Percentiles rank a stretch among this genome's conserved stretches.
phyloP scores from a whole-genome alignment of 106 monocot genomes.

The Phalaenopsis aphrodite region DNA sequence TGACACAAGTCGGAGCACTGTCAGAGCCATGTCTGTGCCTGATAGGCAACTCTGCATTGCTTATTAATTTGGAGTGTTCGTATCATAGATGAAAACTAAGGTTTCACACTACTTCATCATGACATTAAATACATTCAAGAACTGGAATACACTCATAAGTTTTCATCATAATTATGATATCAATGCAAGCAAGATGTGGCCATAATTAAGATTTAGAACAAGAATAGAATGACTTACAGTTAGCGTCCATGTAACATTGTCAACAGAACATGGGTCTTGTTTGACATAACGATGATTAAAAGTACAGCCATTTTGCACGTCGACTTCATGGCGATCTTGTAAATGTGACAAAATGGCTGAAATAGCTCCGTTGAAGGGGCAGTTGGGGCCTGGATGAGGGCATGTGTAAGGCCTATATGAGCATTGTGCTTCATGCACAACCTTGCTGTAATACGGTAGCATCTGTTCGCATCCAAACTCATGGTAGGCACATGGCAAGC shows the following conservation, averaged over 20 bases:
- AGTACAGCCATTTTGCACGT: conserved; percentile 33
- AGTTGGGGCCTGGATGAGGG: conserved; percentile 39
- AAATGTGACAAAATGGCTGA: conserved; percentile 27
- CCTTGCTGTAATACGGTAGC: conserved; percentile 33
- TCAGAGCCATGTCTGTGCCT: too few relatives aligned
- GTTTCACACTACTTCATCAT: too few relatives aligned
- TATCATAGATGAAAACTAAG: too few relatives aligned
- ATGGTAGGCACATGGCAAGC: conserved; percentile 31
- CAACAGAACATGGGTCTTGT: conserved; percentile 36
- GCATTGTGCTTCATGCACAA: conserved; percentile 32
- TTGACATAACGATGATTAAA: conserved; percentile 50
- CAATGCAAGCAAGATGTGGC: too few relatives aligned
- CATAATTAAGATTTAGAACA: too few relatives aligned
- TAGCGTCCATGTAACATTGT: conserved; percentile 36
- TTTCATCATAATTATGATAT: too few relatives aligned
- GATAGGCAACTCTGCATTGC: too few relatives aligned
- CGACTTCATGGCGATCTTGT: conserved; percentile 31
- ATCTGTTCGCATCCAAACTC: conserved; percentile 27
- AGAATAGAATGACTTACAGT: conserved; percentile 20
- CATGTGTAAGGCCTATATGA: conserved; percentile 29
- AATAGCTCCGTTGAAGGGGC: conserved; percentile 29
- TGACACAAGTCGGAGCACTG: too few relatives aligned
- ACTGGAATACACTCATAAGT: too few relatives aligned
- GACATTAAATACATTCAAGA: too few relatives aligned
- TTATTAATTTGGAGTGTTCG: too few relatives aligned